These are phyloP conservation scores for Teunomyces lycoperdinae DNA, from an alignment of 805 yeast genomes.

Conservation along the genomic window DNA sequence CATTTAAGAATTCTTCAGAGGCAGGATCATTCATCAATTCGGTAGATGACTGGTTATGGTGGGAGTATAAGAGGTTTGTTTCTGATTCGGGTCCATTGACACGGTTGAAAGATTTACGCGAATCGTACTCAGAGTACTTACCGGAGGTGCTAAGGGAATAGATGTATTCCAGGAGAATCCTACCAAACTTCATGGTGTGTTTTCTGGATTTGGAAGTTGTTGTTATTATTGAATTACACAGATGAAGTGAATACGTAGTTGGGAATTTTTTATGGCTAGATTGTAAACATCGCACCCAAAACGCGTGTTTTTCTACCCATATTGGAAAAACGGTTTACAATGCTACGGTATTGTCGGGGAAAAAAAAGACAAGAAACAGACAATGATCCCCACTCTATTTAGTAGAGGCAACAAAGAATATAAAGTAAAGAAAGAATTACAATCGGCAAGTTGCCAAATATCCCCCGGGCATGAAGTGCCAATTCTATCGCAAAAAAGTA, in stretches of 20 bases:
- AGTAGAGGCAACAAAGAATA: background rate
- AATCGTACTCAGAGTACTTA: constrained; percentile 65
- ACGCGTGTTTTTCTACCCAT: background rate
- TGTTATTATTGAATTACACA: too few species aligned
- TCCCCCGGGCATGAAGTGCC: constrained; percentile 51
- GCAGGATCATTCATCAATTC: constrained; percentile 17
- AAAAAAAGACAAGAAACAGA: background rate
- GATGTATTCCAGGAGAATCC: constrained; percentile 54
- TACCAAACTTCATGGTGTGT: constrained; percentile 21
- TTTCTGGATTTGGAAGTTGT: background rate
- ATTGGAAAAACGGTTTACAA: too few species aligned
- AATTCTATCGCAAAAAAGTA: constrained; percentile 33
- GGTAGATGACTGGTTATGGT: constrained; percentile 24
- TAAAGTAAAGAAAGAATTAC: background rate
- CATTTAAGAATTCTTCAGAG: constrained; percentile 31
- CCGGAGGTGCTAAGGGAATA: constrained; percentile 66
- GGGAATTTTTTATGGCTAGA: background rate
- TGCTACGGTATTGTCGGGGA: too few species aligned
- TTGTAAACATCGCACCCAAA: background rate
- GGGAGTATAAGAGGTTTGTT: constrained; percentile 25
- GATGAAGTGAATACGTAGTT: background rate
- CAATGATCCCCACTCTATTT: too few species aligned
- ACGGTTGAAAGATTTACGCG: constrained; percentile 44
- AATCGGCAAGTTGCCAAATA: constrained; percentile 1
- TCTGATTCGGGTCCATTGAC: constrained; percentile 41